Percentiles rank a stretch among this genome's conserved stretches.
phyloP scores from a whole-genome alignment of 345 rosid species.

The Camelina sativa region DNA sequence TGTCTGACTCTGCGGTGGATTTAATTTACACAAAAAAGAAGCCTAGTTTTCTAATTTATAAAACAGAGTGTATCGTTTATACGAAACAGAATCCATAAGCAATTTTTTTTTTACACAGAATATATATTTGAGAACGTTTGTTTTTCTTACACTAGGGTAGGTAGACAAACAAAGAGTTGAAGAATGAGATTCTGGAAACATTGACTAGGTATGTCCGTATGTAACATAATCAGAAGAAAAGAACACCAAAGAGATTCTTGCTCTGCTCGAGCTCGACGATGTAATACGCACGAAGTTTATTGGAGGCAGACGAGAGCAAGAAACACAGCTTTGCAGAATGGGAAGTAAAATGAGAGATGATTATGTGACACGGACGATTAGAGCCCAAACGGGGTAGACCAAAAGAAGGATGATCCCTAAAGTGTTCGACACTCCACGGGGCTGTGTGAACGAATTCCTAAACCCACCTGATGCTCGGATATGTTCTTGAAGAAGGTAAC shows the following conservation, averaged over 20 bases:
- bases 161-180: constrained; percentile 28
- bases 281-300: constrained; percentile 6
- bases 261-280: not conserved
- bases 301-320: constrained; percentile 11
- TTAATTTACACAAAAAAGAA: no score
- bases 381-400: constrained; percentile 87
- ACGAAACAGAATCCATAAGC: constrained; percentile 12
- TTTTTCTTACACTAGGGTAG: not conserved
- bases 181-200: not conserved
- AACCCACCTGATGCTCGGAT: constrained; percentile 93
- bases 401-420: constrained; percentile 77
- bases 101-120: not conserved
- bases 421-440: constrained; percentile 83
- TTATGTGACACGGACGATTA: constrained; percentile 60
- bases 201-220: not conserved
- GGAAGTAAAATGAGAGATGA: constrained; percentile 5
- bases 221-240: constrained; percentile 15
- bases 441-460: constrained; percentile 77
- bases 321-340: constrained; percentile 20
- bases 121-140: not conserved
- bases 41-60: not conserved
- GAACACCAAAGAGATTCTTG: constrained; percentile 24
- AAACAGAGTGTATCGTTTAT: not conserved
- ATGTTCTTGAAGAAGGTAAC: constrained; percentile 90
- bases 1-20: not conserved